These are phyloP conservation scores for Oidiodendron maius DNA, from an alignment of 495 filamentous ascomycete species.

Conservation along the genomic window DNA sequence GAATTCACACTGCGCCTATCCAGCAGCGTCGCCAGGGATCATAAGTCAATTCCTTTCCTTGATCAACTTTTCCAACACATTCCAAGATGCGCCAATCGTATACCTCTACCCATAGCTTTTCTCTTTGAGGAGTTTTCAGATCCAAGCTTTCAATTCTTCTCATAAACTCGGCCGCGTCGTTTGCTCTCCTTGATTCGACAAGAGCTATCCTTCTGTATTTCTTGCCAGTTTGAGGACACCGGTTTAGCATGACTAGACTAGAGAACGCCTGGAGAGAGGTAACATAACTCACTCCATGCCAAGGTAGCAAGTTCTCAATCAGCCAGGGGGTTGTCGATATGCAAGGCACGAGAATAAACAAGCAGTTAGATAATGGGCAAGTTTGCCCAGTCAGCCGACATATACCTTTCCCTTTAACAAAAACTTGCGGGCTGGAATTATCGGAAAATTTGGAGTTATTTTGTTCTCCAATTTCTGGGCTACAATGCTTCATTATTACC, in stretches of 20 bases:
- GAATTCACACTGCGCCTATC: constrained; percentile 14
- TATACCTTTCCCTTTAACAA: constrained; percentile 1
- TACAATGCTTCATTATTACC: too few species aligned
- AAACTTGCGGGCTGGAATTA: background rate
- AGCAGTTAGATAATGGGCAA: constrained; percentile 30
- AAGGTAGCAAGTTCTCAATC: constrained; percentile 34
- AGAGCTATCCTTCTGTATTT: constrained; percentile 34
- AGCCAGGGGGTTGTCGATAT: constrained; percentile 34
- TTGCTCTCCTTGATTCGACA: constrained; percentile 33
- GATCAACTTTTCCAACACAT: constrained; percentile 33
- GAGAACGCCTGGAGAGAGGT: constrained; percentile 10
- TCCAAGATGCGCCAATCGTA: constrained; percentile 48
- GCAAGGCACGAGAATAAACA: constrained; percentile 40
- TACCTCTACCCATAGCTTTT: constrained; percentile 33
- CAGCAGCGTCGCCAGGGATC: constrained; percentile 16
- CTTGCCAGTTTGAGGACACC: constrained; percentile 8
- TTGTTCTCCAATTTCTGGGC: too few species aligned
- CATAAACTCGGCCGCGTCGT: constrained; percentile 35
- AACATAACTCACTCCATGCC: constrained; percentile 31
- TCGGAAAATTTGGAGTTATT: too few species aligned
- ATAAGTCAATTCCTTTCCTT: constrained; percentile 9
- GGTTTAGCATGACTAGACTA: constrained; percentile 1
- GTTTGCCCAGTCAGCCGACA: constrained; percentile 17
- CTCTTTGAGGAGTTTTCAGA: constrained; percentile 20
- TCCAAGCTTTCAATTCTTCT: constrained; percentile 25